Base-by-base conservation (phyloP, 108 stramenopile genomes). In the Mayamaea pseudoterrestris region DNA sequence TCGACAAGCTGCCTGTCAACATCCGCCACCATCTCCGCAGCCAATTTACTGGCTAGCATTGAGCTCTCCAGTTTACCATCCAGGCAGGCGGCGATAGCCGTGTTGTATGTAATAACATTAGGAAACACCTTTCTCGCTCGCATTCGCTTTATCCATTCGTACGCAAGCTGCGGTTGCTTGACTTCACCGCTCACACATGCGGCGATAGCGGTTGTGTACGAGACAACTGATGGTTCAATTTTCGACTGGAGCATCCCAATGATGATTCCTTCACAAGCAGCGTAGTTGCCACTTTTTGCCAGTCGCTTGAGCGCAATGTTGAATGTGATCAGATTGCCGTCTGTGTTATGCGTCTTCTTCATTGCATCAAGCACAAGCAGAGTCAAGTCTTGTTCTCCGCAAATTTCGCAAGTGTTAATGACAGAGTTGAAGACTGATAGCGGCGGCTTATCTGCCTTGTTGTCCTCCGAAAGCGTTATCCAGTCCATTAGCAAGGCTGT, bases 301-400 rank as follows among this genome's bases (percentile, higher is more conserved):
- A 91, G 52, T 41, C 90, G 81, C 63, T 91, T 91, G 27, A 91
- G 55, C 8, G 90, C 90, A 68, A 91, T 91, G 53, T 91, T 91
- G 53, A 81, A 78, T 14, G 90, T 91, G 51, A 91, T 76, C 29
- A 87, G 68, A 50, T 91, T 91, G 21, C 90, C 90, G 44, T 91
- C 90, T 5, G 79, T 78, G 31, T 83, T 61, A 37, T 83, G 75
- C 2, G 78, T 80, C 16, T 76, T 60, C 44, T 70, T 78, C 90
- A 91, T 91, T 18, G 71, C 55, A 35, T 91, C 90, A 2, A 91
- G 56, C 5, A 86, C 90, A 53, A 57, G 47, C 21, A 86, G 41
- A 5, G 90, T 91, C 34, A 91, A 51, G 14, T 91, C 90, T 52
- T 81, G 68, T 61, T 91, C 90, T 7, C 76, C 84, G 47, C 90